A percentile compares a stretch with the other conserved stretches of the same genome.
phyloP scores from a whole-genome alignment of 108 stramenopile species.

The Fragilaria radians region DNA sequence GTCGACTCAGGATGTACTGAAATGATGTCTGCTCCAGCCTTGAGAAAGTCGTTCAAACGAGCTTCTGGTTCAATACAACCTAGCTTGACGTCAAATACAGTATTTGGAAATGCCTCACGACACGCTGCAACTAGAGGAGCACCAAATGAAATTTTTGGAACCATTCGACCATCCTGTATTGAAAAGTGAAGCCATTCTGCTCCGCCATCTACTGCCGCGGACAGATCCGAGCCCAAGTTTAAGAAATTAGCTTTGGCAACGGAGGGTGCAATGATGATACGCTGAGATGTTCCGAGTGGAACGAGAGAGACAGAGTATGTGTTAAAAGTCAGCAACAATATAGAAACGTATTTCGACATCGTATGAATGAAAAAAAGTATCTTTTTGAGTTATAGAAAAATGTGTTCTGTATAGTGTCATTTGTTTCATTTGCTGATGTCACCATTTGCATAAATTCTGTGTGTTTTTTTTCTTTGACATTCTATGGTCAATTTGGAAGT shows the following conservation, averaged over 20 bases:
- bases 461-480: no score
- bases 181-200: slow-evolving; percentile 43
- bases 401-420: no score
- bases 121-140: slow-evolving; percentile 27
- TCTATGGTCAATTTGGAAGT: no score
- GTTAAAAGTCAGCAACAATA: no score
- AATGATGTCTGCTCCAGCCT: slow-evolving; percentile 48
- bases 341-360: no score
- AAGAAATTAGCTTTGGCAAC: slow-evolving; percentile 17
- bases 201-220: slow-evolving; percentile 25
- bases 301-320: not conserved
- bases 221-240: slow-evolving; percentile 27
- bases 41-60: slow-evolving; percentile 57
- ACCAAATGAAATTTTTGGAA: slow-evolving; percentile 31
- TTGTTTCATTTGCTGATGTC: no score
- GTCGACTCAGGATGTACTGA: slow-evolving; percentile 66
- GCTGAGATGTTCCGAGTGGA: slow-evolving; percentile 4
- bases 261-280: slow-evolving; percentile 5
- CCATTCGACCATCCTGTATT: slow-evolving; percentile 28
- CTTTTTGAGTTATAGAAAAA: no score
- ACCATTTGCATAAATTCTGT: no score
- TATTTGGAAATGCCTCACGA: slow-evolving; percentile 31
- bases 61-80: slow-evolving; percentile 54
- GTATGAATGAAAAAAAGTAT: no score
- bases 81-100: slow-evolving; percentile 53